Conservation (phyloP, 2,329 filamentous ascomycete genomes). For the Dactylellina drechsleri region DNA sequence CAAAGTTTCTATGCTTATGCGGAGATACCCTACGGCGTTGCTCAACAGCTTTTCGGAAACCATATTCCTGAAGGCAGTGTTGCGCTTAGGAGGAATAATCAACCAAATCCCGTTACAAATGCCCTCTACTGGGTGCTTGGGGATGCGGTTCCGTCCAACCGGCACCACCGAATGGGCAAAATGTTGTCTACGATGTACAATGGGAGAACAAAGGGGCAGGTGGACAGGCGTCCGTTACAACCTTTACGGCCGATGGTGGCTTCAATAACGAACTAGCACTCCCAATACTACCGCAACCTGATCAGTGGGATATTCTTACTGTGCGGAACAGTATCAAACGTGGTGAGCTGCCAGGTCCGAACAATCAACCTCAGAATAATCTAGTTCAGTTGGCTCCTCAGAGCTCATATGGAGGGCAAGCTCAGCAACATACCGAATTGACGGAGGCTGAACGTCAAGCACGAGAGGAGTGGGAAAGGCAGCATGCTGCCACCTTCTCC, state of each 20-base stretch:
- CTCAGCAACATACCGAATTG: no score
- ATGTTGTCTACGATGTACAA: neutral
- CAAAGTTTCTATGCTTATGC: neutral
- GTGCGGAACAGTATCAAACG: no score
- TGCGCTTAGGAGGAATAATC: neutral
- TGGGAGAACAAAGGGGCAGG: conserved; percentile 1
- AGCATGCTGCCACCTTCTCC: no score
- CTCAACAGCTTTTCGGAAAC: neutral
- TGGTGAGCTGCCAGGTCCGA: no score
- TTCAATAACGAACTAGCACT: neutral
- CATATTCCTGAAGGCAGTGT: conserved; percentile 11
- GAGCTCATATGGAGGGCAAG: no score
- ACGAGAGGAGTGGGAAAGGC: no score
- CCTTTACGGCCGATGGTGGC: neutral
- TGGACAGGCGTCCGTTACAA: neutral
- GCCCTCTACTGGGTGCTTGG: neutral
- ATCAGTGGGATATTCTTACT: no score
- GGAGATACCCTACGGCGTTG: neutral
- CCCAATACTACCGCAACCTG: neutral
- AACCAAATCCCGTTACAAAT: neutral
- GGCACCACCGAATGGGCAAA: neutral
- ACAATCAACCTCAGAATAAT: no score
- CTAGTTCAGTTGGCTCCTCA: no score
- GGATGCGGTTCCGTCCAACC: neutral
- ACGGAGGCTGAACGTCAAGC: no score